These are phyloP conservation scores for Penicillium sp. DNA, from an alignment of 2,329 filamentous ascomycete species.

Conservation along the genomic window DNA sequence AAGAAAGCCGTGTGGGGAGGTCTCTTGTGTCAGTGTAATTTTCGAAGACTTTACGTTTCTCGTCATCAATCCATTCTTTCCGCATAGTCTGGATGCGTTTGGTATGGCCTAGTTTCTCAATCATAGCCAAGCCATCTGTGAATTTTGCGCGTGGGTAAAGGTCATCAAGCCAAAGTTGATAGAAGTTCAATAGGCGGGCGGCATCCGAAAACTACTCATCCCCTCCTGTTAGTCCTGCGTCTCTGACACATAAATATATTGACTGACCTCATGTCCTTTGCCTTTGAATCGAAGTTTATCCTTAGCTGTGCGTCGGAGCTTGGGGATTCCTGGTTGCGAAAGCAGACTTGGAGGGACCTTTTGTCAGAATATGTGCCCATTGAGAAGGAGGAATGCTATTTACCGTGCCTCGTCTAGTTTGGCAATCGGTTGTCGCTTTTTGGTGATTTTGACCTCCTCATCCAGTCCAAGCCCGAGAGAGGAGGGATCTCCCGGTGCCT, in stretches of 20 bases:
- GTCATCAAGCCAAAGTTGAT: conserved; percentile 96
- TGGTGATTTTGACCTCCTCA: conserved; percentile 78
- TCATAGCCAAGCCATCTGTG: conserved; percentile 81
- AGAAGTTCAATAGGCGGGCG: conserved; percentile 78
- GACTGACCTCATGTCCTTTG: conserved; percentile 80
- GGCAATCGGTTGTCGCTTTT: conserved; percentile 72
- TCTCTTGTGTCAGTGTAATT: conserved; percentile 1
- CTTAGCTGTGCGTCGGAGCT: conserved; percentile 69
- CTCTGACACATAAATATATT: not conserved
- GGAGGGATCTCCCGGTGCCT: conserved; percentile 43
- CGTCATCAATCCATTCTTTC: conserved; percentile 80
- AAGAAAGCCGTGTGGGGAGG: conserved; percentile 2
- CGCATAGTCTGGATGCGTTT: conserved; percentile 73
- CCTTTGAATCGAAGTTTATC: conserved; percentile 77
- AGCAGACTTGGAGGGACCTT: conserved; percentile 61
- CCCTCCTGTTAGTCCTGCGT: not conserved
- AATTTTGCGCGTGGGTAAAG: conserved; percentile 94
- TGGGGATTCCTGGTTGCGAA: conserved; percentile 79
- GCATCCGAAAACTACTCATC: conserved; percentile 75
- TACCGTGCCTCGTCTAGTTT: conserved; percentile 84
- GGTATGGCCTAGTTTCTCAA: conserved; percentile 90
- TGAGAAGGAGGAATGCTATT: conserved; percentile 1
- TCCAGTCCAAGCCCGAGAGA: conserved; percentile 72
- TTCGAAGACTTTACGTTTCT: conserved; percentile 34
- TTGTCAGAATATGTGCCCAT: not conserved